Evolutionary conservation across 2,329 filamentous ascomycete genomes (phyloP).

Genomic region (Rhynchosporium graminicola): DNA sequence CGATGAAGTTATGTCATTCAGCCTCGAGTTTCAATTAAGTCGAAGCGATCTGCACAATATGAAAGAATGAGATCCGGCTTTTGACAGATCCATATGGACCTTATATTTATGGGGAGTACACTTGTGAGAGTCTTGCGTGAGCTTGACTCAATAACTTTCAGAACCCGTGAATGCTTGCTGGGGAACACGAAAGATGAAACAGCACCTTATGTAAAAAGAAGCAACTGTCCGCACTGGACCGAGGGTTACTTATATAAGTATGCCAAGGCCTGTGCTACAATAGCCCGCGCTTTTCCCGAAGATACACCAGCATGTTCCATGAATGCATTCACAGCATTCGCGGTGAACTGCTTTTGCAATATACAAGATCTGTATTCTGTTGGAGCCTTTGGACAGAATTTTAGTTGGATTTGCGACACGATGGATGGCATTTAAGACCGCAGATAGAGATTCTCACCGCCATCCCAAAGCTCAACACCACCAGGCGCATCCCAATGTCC

Average conservation of each 20-base stretch:
- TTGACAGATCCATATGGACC: no score
- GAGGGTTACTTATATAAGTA: neutral
- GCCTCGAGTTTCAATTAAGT: no score
- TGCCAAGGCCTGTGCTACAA: neutral
- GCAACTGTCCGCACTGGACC: no score
- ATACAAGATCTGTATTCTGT: neutral
- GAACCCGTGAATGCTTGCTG: no score
- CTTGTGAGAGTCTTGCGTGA: no score
- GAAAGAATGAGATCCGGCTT: no score
- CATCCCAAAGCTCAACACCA: constrained; percentile 14
- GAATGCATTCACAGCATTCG: neutral
- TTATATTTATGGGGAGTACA: no score
- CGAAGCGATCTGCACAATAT: no score
- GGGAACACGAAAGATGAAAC: no score
- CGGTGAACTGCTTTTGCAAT: neutral
- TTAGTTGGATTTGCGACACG: constrained; percentile 1
- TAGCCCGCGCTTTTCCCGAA: neutral
- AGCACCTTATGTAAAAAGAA: no score
- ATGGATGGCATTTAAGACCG: constrained; percentile 20
- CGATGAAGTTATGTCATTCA: no score
- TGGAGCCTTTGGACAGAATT: constrained; percentile 7
- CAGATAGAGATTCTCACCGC: neutral
- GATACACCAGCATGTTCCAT: neutral
- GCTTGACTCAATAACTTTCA: no score
- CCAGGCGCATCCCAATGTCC: constrained; percentile 46